A percentile compares a stretch with the other conserved stretches of the same genome.
phyloP scores from a whole-genome alignment of 805 yeast species.

The Pichia nakasei region DNA sequence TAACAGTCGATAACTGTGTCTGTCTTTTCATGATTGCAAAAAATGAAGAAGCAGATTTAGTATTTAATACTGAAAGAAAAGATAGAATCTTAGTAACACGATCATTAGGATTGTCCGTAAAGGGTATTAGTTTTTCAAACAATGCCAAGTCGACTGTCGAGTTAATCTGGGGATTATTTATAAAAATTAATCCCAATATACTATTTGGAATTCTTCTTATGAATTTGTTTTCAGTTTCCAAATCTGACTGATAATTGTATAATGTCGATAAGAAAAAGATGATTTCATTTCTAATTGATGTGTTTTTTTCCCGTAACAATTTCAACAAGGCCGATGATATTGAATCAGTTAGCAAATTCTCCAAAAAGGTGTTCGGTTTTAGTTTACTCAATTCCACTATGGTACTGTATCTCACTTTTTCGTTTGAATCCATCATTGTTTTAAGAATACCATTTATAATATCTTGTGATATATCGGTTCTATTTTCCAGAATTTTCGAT shows the following conservation, averaged over 20 bases:
- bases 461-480: conserved; percentile 42
- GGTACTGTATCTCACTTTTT: conserved; percentile 57
- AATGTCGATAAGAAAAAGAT: conserved; percentile 46
- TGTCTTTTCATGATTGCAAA: conserved; percentile 65
- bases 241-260: conserved; percentile 35
- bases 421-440: conserved; percentile 68
- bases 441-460: conserved; percentile 51
- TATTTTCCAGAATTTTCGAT: conserved; percentile 35
- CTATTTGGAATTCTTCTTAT: conserved; percentile 54
- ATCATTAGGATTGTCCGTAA: conserved; percentile 31
- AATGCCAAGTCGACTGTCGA: conserved; percentile 53
- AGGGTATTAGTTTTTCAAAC: conserved; percentile 54
- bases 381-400: conserved; percentile 43
- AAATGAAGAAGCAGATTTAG: conserved; percentile 55
- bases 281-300: conserved; percentile 53
- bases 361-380: conserved; percentile 37
- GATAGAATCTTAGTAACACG: conserved; percentile 47
- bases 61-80: conserved; percentile 41
- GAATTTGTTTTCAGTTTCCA: conserved; percentile 6
- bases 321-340: conserved; percentile 49
- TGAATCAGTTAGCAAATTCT: conserved; percentile 36
- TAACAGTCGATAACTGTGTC: conserved; percentile 44
- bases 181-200: conserved; percentile 57
- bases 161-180: conserved; percentile 62
- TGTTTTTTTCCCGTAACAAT: conserved; percentile 62